Evolutionary conservation across 768 basidiomycete genomes (phyloP), one percentile per base, ranked within the genome.

Genomic region (Austroboletus eburneus): DNA sequence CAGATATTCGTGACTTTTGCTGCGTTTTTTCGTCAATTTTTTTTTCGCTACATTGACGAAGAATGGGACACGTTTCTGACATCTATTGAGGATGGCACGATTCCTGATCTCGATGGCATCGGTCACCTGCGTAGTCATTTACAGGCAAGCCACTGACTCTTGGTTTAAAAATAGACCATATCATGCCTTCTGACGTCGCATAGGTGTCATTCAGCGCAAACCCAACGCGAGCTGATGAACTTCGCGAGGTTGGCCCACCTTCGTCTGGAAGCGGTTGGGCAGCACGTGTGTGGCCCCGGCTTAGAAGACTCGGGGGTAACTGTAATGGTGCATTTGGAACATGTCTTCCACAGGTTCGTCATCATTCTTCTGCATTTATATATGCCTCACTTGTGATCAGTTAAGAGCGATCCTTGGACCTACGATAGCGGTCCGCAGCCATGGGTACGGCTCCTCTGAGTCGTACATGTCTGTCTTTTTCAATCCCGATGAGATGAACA

Each of bases 281-380:
- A 3, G 49, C 39, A 1, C 51, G 36, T 17, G 45, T 56, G 9
- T 58, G 55, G 52, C 52, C 55, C 18, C 38, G 39, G 9, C 42
- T 54, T 10, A 33, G 45, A 13, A 43, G 32, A 24, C 7, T 57
- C 12, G 25, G 12, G 3, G 39, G 43, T 6, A 23, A 55, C 21
- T 51, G 50, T 10, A 58, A 50, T 17, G 57, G 57, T 20, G 38
- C 49, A 2, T 57, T 57, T 18, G 51, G 37, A 2, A 50, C 47
- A 18, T 38, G 39, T 17, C 33, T 53, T 17, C 44, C 49, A 27
- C 39, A 50, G 36, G 54, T 51, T 25, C 7, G 12, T 32, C 22
- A 12, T 21, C 7, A 21, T 17, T 33, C 16, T 33, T 33, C 4
- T 33, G 0, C 13, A 32, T 5, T 9, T 17, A 14, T 9, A 25